Evolutionary conservation across 169 alveolate genomes (phyloP).

Genomic region (Plasmodium falciparum): DNA sequence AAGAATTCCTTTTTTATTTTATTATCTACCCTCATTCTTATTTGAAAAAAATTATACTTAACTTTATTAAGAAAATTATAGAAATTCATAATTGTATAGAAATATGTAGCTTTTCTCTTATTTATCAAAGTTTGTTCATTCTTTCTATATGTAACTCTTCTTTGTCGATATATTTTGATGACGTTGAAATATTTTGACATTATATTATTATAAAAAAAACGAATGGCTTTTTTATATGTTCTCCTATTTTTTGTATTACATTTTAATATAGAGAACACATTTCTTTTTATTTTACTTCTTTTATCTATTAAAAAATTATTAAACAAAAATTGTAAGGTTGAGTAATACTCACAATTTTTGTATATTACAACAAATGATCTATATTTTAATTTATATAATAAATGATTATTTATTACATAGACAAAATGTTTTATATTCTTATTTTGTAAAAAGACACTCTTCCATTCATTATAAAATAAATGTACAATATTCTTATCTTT

Average conservation of each 20-base stretch:
- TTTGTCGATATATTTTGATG: not conserved
- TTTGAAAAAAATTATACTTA: constrained; percentile 13
- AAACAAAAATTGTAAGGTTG: constrained; percentile 8
- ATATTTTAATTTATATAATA: constrained; percentile 11
- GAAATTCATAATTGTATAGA: constrained; percentile 28
- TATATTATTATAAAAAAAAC: constrained; percentile 1
- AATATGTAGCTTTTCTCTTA: constrained; percentile 11
- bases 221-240: constrained; percentile 24
- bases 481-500: constrained; percentile 6
- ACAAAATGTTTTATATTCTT: constrained; percentile 20
- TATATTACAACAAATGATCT: constrained; percentile 5
- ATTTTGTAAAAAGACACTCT: constrained; percentile 7
- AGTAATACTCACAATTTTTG: constrained; percentile 16
- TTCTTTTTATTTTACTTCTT: constrained; percentile 39
- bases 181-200: constrained; percentile 6
- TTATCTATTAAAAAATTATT: constrained; percentile 46
- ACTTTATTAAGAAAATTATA: constrained; percentile 32
- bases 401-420: constrained; percentile 7
- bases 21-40: not conserved
- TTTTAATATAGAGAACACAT: constrained; percentile 16
- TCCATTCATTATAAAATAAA: constrained; percentile 15
- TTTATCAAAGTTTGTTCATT: not conserved
- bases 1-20: constrained; percentile 16
- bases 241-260: constrained; percentile 25
- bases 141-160: not conserved